Percentiles rank a stretch among this genome's conserved stretches.
Evolutionary conservation across 2,329 filamentous ascomycete genomes (phyloP).

Genomic region (Apiospora saccharicola): DNA sequence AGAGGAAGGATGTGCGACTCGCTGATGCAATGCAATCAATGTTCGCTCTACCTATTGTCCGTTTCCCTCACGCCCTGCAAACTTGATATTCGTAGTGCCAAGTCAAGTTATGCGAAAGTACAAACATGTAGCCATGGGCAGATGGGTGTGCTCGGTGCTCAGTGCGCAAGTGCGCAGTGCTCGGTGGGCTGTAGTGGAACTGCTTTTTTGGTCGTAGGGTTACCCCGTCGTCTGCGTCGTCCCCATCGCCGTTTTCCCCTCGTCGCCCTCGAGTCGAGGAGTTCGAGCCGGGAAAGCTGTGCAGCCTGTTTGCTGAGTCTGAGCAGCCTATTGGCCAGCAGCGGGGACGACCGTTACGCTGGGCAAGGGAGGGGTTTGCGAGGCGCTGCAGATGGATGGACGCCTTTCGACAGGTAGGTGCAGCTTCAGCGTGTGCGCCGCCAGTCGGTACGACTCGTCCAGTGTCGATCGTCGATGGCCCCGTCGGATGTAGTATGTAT

Average conservation of each 20-base stretch:
- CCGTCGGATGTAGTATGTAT: conserved; percentile 15
- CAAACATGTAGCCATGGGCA: not conserved
- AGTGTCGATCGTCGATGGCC: conserved; percentile 18
- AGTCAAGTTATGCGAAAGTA: conserved; percentile 18
- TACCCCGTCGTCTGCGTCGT: conserved; percentile 12
- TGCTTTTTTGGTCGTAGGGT: not conserved
- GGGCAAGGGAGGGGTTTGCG: conserved; percentile 23
- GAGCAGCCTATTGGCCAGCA: conserved; percentile 13
- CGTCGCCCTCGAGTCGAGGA: not conserved
- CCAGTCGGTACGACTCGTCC: conserved; percentile 11
- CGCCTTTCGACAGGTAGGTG: conserved; percentile 16
- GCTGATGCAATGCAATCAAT: not conserved
- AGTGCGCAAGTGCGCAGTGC: not conserved
- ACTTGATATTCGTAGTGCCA: conserved; percentile 6
- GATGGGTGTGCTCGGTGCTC: not conserved
- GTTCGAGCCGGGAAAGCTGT: conserved; percentile 15
- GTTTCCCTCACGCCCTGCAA: not conserved
- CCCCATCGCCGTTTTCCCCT: conserved; percentile 1
- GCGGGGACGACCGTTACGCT: conserved; percentile 21
- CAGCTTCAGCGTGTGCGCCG: conserved; percentile 21
- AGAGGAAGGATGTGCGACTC: not conserved
- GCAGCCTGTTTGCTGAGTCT: conserved; percentile 8
- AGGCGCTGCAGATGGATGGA: conserved; percentile 21
- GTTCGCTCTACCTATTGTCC: not conserved
- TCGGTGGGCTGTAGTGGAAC: conserved; percentile 15